Evolutionary conservation across 1,139 yeast genomes (phyloP), one percentile per base, ranked within the genome.

Genomic region (Magnusiomyces tetraspermus): DNA sequence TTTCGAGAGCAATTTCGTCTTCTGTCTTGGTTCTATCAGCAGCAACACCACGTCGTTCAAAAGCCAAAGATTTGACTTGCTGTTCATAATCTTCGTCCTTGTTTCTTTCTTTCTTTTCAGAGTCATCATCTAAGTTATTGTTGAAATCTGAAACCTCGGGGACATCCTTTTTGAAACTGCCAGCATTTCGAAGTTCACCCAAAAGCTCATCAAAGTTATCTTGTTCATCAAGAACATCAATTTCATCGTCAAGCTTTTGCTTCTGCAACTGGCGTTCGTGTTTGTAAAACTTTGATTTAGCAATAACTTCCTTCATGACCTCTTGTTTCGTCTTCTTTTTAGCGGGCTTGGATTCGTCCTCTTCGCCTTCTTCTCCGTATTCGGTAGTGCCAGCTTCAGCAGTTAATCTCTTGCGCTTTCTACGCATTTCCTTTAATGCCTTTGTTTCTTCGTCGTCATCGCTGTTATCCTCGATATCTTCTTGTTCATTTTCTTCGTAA

Each of bases 271-370:
- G 97, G 63, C 98, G 80, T 69, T 89, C 95, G 50, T 83, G 83
- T 66, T 89, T 92, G 70, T 90, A 80, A 67, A 81, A 80, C 66
- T 94, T 94, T 11, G 97, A 88, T 69, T 94, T 94, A 44, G 97
- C 96, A 58, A 94, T 92, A 53, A 94, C 80, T 68, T 94, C 99
- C 62, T 87, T 83, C 98, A 94, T 92, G 43, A 94, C 95, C 67
- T 94, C 98, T 46, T 88, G 86, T 66, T 92, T 90, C 31, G 92
- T 79, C 71, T 89, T 94, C 67, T 85, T 87, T 56, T 81, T 78
- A 31, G 74, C 73, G 0, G 77, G 77, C 42, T 63, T 72, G 3
- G 67, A n/a, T n/a, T n/a, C n/a, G n/a, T n/a, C n/a, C 75, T 63
- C 71, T 45, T 59, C 70, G 21, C 58, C 66, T 46, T 52, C 55